phyloP scores from a whole-genome alignment of 2,329 filamentous ascomycete genomes.

The Botrytis sinoallii region DNA sequence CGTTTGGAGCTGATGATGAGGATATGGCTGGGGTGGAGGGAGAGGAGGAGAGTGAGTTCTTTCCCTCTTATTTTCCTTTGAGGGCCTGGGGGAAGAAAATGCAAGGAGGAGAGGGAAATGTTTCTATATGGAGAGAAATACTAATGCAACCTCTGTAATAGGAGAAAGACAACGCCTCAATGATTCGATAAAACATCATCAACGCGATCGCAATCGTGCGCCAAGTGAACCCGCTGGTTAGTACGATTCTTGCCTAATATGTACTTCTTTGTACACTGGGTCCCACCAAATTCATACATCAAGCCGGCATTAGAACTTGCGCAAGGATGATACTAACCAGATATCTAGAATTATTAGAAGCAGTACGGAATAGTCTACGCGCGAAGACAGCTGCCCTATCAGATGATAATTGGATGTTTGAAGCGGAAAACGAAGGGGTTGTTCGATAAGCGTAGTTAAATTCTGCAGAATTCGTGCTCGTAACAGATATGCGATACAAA shows the following conservation, averaged over 20 bases:
- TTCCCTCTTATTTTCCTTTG: not conserved
- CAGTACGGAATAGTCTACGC: slow-evolving; percentile 66
- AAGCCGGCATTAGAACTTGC: not conserved
- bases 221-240: slow-evolving; percentile 65
- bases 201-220: slow-evolving; percentile 51
- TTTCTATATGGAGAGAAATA: slow-evolving; percentile 34
- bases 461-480: not conserved
- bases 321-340: slow-evolving; percentile 16
- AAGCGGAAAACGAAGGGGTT: slow-evolving; percentile 44
- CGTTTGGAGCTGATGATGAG: slow-evolving; percentile 44
- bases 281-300: not conserved
- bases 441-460: slow-evolving; percentile 16
- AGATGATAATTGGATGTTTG: slow-evolving; percentile 91
- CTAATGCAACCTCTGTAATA: slow-evolving; percentile 34
- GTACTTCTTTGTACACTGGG: too few species aligned
- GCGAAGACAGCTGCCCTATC: slow-evolving; percentile 70
- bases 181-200: slow-evolving; percentile 60
- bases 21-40: slow-evolving; percentile 41
- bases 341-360: slow-evolving; percentile 62
- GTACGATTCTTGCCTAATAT: slow-evolving; percentile 25
- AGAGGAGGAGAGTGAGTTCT: slow-evolving; percentile 49
- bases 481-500: not conserved
- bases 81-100: too few species aligned
- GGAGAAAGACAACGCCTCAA: slow-evolving; percentile 59
- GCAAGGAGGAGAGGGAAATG: accelerated